Base-by-base conservation (phyloP, 2,329 filamentous ascomycete genomes). In the Pestalotiopsis sp. region DNA sequence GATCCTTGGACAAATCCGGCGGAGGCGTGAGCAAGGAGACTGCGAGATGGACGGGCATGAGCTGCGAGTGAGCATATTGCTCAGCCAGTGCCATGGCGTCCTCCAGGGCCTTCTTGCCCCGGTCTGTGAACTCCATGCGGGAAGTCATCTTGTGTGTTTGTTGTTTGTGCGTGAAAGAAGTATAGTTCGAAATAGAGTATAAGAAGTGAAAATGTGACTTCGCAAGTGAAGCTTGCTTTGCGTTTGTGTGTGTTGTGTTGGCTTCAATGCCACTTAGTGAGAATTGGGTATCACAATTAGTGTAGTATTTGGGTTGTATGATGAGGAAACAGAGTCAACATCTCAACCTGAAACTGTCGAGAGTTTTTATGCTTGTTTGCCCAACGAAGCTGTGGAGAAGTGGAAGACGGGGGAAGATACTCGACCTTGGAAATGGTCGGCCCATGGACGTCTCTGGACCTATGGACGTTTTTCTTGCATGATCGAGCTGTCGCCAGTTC, bases 121-220 rank as follows among this genome's bases (percentile, higher is more conserved):
- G 87, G 83, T 98, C 95, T 73, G 96, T 99, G 80, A 98, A 98
- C 79, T 97, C 92, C 91, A 95, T 93, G 76, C 91, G 89, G 66
- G 90, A 88, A 81, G 87, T 89, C 92, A 94, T 93, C 73, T 73
- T 89, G 63, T 72, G 41, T 57, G 63, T 57, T 12, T 58, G 14
- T 45, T 57, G 25, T n/a, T 40, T 23, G 9, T 36, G 38, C n/a
- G 41, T 36, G 27, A 57, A 57, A 57, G 49, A 45, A 66, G 41
- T 27, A 57, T 23, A 45, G 27, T 57, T 45, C 7, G n/a, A 38
- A 38, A 23, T 40, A 41, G 27, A n/a, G 12, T 40, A 63, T n/a
- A 40, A 63, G 31, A 63, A 65, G 41, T 27, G 62, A 49, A 56
- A 49, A 20, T 65, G 57, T 68, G 45, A 45, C 31, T 68, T 64